Evolutionary conservation across 2,329 filamentous ascomycete genomes (phyloP), one percentile per base, ranked within the genome.

Genomic region (Cercospora berteroae): DNA sequence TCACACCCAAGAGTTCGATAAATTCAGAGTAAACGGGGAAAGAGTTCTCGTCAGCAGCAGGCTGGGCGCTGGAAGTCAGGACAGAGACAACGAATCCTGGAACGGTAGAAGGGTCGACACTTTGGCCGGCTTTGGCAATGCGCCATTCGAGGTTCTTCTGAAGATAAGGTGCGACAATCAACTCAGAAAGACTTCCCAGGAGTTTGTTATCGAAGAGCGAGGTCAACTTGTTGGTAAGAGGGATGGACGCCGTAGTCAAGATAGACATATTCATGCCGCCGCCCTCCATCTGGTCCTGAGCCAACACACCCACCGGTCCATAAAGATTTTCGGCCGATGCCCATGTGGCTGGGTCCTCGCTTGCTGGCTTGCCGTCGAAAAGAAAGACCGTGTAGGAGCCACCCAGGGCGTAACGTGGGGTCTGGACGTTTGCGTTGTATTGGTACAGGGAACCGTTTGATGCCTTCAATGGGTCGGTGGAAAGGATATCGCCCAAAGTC

Each of bases 391-490:
- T 82, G 74, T 89, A 92, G 0, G 89, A 87, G 1, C 85, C 85
- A 13, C 84, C 81, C 3, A 90, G 79, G 1, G 87, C 86, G 69
- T 87, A 85, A 68, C 87, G 89, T 60, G 84, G 81, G 25, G 89
- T 85, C 27, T 83, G 81, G 59, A 94, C 83, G 73, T 91, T 91
- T 71, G 86, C 87, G 44, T 89, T 84, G 87, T 91, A 94, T 73
- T 94, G 86, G 16, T 81, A 83, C 72, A 88, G 87, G n/a, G 74
- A 74, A 59, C 77, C 77, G 13, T 81, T 73, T 2, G 76, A 73
- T 58, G 85, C 71, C 27, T 59, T 64, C 50, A 71, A 60, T 12
- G 67, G 68, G 60, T 69, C 65, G 42, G 50, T 62, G 16, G 59
- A 20, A 29, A 71, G 64, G 7, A 72, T 44, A n/a, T 66, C 67